Evolutionary conservation across 2,329 filamentous ascomycete species (phyloP).

Genomic region (Calonectria hawksworthii): DNA sequence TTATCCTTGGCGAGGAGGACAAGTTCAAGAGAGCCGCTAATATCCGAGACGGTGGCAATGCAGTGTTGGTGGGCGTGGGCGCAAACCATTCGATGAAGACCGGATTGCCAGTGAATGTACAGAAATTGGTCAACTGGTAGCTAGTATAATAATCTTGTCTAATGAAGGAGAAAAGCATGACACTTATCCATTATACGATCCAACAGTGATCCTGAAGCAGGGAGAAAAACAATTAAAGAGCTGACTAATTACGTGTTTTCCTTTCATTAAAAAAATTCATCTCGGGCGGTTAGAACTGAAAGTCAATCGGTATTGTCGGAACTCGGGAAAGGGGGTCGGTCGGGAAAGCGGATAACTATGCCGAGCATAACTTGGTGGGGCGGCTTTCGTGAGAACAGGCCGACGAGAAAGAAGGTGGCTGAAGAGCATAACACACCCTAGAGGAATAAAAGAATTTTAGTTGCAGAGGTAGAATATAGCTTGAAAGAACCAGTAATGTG

Average conservation of each 20-base stretch:
- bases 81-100: constrained; percentile 67
- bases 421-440: neutral
- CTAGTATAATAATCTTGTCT: neutral
- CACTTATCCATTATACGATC: neutral
- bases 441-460: neutral
- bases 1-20: constrained; percentile 69
- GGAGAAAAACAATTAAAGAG: too few relatives aligned
- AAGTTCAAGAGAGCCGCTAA: constrained; percentile 67
- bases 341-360: neutral
- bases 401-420: neutral
- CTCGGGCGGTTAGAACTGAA: neutral
- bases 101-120: constrained; percentile 40
- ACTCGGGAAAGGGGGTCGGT: too few relatives aligned
- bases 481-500: too few relatives aligned
- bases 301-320: neutral
- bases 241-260: neutral
- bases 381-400: neutral
- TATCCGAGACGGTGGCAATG: constrained; percentile 70
- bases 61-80: constrained; percentile 71
- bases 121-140: constrained; percentile 39
- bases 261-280: neutral
- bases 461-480: too few relatives aligned
- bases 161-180: neutral
- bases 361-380: neutral
- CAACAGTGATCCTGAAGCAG: neutral